Evolutionary conservation across 2,329 filamentous ascomycete genomes (phyloP).

Genomic region (Endothia cerciana): DNA sequence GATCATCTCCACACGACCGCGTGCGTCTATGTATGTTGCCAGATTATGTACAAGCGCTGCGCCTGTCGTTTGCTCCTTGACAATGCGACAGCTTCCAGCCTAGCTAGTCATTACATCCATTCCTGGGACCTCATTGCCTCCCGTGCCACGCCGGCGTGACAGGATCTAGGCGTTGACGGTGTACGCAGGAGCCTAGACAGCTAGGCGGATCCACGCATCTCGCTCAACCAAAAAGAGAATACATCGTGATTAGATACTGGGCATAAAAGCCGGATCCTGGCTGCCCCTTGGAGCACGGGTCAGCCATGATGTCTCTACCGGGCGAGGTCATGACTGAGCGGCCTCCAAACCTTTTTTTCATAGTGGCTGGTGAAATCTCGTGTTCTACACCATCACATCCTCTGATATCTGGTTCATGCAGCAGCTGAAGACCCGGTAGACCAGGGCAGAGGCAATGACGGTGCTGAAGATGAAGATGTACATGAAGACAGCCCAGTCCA

Average conservation of each 20-base stretch:
- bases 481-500: constrained; percentile 24
- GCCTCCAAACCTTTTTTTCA: not conserved
- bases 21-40: not conserved
- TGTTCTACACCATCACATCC: constrained; percentile 14
- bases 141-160: constrained; percentile 6
- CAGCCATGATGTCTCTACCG: not conserved
- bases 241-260: not conserved
- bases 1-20: not conserved
- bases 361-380: not conserved
- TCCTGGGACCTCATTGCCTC: not conserved
- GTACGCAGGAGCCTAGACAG: not conserved
- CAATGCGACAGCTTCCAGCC: too few relatives aligned
- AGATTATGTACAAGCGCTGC: not conserved
- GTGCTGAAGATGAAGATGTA: constrained; percentile 22
- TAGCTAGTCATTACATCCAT: too few relatives aligned
- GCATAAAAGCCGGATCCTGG: not conserved
- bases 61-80: not conserved
- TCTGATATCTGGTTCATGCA: constrained; percentile 13
- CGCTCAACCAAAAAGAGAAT: not conserved
- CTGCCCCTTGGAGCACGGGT: not conserved
- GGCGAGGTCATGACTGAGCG: not conserved
- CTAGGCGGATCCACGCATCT: not conserved
- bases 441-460: constrained; percentile 10
- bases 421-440: constrained; percentile 18
- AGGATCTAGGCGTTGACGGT: not conserved